Conservation (phyloP, 768 basidiomycete genomes). For the Termitomyces bulborhizus region DNA sequence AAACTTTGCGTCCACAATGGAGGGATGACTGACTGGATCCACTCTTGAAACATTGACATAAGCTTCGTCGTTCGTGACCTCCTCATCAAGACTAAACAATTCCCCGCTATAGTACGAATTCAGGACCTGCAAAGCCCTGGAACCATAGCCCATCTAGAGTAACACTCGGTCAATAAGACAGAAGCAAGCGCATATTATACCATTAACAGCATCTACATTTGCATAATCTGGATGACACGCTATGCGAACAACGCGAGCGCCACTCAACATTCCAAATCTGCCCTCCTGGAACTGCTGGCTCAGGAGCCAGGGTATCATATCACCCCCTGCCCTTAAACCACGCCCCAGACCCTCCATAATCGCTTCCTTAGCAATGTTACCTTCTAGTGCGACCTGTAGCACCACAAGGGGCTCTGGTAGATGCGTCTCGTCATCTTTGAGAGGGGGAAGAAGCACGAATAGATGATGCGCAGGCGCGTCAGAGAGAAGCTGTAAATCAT, state of each 20-base stretch:
- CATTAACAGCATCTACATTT: conserved; percentile 46
- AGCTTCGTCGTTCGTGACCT: conserved; percentile 37
- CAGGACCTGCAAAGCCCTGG: conserved; percentile 78
- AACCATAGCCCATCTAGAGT: conserved; percentile 91
- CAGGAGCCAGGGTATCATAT: conserved; percentile 97
- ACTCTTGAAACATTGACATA: conserved; percentile 56
- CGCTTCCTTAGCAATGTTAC: conserved; percentile 77
- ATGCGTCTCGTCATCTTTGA: conserved; percentile 84
- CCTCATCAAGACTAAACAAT: conserved; percentile 82
- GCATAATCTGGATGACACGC: conserved; percentile 96
- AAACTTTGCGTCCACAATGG: background rate
- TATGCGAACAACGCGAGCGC: conserved; percentile 86
- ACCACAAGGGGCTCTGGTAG: conserved; percentile 96
- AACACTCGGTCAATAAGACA: background rate
- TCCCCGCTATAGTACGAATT: conserved; percentile 93
- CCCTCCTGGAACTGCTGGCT: conserved; percentile 95
- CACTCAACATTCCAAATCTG: conserved; percentile 87
- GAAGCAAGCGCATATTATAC: background rate
- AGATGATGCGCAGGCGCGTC: conserved; percentile 97
- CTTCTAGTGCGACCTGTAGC: conserved; percentile 93
- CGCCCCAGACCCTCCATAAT: conserved; percentile 84
- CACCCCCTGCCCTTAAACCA: conserved; percentile 83
- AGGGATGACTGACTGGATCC: conserved; percentile 29
- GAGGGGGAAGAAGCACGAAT: conserved; percentile 90
- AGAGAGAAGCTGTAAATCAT: conserved; percentile 94